Evolutionary conservation across 1,284 basidiomycete genomes (phyloP), one percentile per base, ranked within the genome.

Genomic region (Apiotrichum siamense): DNA sequence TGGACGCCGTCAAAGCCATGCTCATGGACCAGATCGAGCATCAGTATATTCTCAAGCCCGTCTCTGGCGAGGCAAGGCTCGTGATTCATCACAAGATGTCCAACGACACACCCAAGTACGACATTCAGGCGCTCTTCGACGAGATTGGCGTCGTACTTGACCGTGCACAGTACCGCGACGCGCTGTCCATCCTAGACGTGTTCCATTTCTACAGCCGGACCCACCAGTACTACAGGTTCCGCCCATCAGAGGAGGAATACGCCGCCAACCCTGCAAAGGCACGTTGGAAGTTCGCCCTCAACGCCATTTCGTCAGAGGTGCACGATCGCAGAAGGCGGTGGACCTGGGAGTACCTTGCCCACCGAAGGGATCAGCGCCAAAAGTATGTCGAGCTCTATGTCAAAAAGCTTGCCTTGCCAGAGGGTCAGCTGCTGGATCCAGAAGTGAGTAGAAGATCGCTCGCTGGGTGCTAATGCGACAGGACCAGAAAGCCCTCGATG

Each of bases 151-250:
- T 99, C 51, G 81, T 87, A 12, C 77, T 99, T 51, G 94, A 99
- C 68, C 85, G 92, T 60, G 83, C 94, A 61, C 97, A 99, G 74
- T 99, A 98, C 70, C 83, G 91, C 41, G 92, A 98, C 72, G 84
- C 82, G 13, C 88, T 99, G 57, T 94, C 89, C 20, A 82, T 98
- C 47, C 79, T 93, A 55, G 94, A 99, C 70, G 90, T 97, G 79
- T 97, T 97, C 75, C 94, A 98, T 70, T 88, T 98, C 59, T 97
- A 94, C 75, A 81, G 85, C 42, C 84, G 96, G 48, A 88, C 89
- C 60, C 86, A 87, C 56, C 76, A 97, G 83, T 96, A 96, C 74
- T 84, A 82, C 58, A 85, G 83, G 70, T 89, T 84, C 72, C 81
- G 85, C 24, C 87, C 89, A 0, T 69, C 77, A 36, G 78, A 81